These are phyloP conservation scores for Hortaea werneckii DNA, from an alignment of 2,329 filamentous ascomycete genomes.

Conservation along the genomic window DNA sequence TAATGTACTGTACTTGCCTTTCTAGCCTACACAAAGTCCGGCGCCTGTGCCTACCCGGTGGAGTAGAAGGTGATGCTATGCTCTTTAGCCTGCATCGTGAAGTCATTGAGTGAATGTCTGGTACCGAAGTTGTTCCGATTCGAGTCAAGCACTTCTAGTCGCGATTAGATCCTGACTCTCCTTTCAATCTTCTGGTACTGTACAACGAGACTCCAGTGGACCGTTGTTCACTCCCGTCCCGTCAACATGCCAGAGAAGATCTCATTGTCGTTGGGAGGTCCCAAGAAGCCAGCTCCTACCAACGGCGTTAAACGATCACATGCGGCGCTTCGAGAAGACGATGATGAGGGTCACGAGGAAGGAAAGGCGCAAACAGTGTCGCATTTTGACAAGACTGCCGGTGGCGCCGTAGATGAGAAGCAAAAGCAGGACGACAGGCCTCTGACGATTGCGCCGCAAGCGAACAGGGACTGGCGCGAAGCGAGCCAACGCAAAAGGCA, in stretches of 20 bases:
- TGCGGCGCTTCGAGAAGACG: conserved; percentile 26
- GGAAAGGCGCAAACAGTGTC: conserved; percentile 40
- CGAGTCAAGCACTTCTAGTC: background rate
- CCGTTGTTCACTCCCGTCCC: too few species aligned
- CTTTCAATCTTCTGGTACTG: background rate
- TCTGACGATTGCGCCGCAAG: conserved; percentile 48
- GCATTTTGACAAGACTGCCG: conserved; percentile 43
- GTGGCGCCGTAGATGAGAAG: conserved; percentile 37
- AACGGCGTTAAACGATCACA: conserved; percentile 34
- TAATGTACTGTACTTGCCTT: background rate
- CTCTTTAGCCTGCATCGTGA: conserved; percentile 4
- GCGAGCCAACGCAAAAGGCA: conserved; percentile 39
- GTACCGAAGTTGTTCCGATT: background rate
- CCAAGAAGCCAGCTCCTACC: conserved; percentile 20
- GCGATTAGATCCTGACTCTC: background rate
- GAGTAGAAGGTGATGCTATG: background rate
- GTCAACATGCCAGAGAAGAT: conserved; percentile 13
- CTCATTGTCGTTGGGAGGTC: conserved; percentile 19
- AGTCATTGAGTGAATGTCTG: background rate
- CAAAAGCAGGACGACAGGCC: conserved; percentile 29
- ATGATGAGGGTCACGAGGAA: conserved; percentile 45
- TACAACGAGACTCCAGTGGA: too few species aligned
- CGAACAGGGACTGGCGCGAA: conserved; percentile 54
- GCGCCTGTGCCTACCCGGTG: background rate
- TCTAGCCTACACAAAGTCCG: background rate